A percentile compares a stretch with the other conserved stretches of the same genome.
Conservation (phyloP, 257 asterid genomes). For the Gentiana dahurica region DNA sequence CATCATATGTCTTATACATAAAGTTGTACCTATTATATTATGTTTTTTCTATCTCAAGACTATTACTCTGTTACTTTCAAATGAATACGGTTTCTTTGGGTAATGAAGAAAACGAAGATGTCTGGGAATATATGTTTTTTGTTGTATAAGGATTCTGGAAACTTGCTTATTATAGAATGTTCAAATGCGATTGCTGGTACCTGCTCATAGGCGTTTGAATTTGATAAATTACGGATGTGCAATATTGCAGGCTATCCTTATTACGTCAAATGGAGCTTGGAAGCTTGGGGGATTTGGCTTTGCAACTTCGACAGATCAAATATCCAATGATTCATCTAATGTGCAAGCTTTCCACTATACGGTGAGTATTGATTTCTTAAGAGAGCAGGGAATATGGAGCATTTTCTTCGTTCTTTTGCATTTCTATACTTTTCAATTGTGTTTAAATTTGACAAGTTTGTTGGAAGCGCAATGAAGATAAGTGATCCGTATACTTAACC, state of each 20-base stretch:
- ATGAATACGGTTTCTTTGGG: too few relatives aligned
- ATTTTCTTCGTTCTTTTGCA: background rate
- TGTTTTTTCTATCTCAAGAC: too few relatives aligned
- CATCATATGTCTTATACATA: too few relatives aligned
- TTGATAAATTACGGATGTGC: constrained; percentile 14
- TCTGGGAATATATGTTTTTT: background rate
- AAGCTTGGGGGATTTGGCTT: constrained; percentile 97
- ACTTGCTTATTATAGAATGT: too few relatives aligned
- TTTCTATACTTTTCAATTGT: background rate
- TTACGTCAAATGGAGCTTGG: constrained; percentile 99
- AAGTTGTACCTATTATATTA: too few relatives aligned
- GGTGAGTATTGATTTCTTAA: constrained; percentile 49
- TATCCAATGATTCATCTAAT: constrained; percentile 49
- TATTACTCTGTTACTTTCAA: too few relatives aligned
- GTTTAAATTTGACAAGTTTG: background rate
- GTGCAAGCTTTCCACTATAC: constrained; percentile 82
- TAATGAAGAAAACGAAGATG: too few relatives aligned
- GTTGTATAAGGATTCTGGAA: background rate
- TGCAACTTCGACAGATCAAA: constrained; percentile 59
- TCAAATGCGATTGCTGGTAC: background rate
- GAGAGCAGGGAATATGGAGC: constrained; percentile 1
- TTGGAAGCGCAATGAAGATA: too few relatives aligned
- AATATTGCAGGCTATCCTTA: constrained; percentile 60
- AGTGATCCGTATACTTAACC: too few relatives aligned
- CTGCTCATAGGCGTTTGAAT: constrained; percentile 8